phyloP scores from a whole-genome alignment of 495 filamentous ascomycete genomes.

The Talaromyces thailandensis region DNA sequence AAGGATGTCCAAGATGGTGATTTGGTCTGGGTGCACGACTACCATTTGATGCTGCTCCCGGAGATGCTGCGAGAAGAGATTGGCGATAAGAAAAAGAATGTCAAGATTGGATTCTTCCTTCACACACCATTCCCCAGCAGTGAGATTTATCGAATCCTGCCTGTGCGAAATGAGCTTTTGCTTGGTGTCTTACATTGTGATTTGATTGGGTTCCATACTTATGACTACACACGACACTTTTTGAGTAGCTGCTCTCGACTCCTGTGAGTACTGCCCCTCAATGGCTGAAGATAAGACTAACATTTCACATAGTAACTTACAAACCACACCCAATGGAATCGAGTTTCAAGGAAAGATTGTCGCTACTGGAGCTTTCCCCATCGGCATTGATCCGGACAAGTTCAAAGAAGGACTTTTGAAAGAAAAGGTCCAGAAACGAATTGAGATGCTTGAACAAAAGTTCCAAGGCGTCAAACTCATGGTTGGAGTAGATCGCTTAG shows the following conservation, averaged over 20 bases:
- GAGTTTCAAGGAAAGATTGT: conserved; percentile 64
- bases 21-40: conserved; percentile 84
- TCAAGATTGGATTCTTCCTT: conserved; percentile 85
- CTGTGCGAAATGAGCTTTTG: conserved; percentile 69
- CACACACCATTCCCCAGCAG: conserved; percentile 84
- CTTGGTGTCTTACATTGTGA: conserved; percentile 71
- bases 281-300: background rate
- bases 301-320: conserved; percentile 39
- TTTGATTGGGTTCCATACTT: conserved; percentile 81
- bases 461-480: conserved; percentile 83
- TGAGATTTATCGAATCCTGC: conserved; percentile 81
- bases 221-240: conserved; percentile 83
- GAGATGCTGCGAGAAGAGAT: conserved; percentile 73
- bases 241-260: conserved; percentile 74
- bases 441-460: conserved; percentile 63
- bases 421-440: conserved; percentile 64
- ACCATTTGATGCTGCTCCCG: conserved; percentile 81
- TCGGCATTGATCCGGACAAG: conserved; percentile 83
- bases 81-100: conserved; percentile 50
- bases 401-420: conserved; percentile 69
- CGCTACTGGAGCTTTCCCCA: conserved; percentile 74
- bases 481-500: conserved; percentile 80
- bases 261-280: conserved; percentile 41
- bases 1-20: conserved; percentile 71
- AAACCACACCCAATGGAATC: conserved; percentile 71